Conservation (phyloP, 163 green algal species). For the Chloromonas sp. region DNA sequence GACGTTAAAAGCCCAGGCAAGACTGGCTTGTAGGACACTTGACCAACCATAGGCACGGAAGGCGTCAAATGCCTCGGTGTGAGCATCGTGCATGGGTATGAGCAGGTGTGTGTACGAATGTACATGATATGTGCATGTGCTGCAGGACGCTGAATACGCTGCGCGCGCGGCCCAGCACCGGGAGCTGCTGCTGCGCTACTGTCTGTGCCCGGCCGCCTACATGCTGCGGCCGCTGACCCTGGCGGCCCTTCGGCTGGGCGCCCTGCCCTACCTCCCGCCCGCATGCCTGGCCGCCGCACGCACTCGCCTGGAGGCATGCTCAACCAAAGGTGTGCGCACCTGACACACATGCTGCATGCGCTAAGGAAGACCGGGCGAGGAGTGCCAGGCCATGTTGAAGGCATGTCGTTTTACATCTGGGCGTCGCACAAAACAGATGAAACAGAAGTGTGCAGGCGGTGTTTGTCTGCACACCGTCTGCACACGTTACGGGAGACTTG, state of each 20-base stretch:
- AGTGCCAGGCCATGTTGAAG: neutral
- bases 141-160: too few species aligned
- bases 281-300: neutral
- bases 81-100: too few species aligned
- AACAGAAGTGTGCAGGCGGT: neutral
- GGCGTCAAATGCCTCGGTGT: too few species aligned
- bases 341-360: too few species aligned
- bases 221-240: neutral
- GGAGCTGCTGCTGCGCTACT: neutral
- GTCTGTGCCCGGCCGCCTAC: neutral
- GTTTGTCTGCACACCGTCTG: neutral
- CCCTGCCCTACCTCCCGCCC: neutral
- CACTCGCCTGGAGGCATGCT: neutral
- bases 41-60: too few species aligned
- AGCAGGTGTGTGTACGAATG: too few species aligned
- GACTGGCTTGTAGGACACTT: too few species aligned
- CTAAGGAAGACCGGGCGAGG: too few species aligned
- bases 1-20: too few species aligned
- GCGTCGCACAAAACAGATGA: too few species aligned
- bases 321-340: neutral
- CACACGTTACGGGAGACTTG: neutral
- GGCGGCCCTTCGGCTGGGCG: neutral
- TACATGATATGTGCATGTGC: too few species aligned
- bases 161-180: too few species aligned
- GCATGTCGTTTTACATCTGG: neutral